Base-by-base conservation (phyloP, 306 rosid genomes). In the Sophora flavescens region DNA sequence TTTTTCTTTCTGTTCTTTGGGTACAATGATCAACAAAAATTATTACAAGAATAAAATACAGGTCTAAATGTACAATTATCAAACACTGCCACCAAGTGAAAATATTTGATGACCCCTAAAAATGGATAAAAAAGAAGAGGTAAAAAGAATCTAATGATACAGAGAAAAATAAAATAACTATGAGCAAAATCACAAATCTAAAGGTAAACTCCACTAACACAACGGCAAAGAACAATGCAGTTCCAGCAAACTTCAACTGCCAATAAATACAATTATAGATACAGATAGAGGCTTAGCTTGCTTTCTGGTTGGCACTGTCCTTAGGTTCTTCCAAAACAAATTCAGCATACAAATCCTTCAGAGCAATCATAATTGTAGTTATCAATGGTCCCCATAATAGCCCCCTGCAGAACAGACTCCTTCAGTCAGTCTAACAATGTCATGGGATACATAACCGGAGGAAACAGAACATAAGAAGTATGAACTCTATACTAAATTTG, bases 371-470 rank as follows among this genome's bases (percentile, higher is more conserved):
- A 6, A 95, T 96, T 6, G 98, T 95, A 2, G 98, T 92, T 74
- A 95, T 90, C 78, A 92, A 87, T 26, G 98, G 98, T n/a, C n/a
- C 97, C 98, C 97, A 95, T 92, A 39, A 95, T 95, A 30, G 98
- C 98, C 15, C 98, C 98, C 98, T 95, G 85, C 70, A 62, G 6
- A 76, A 80, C 22, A 62, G 4, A 73, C 68, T 35, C 53, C 6
- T 80, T 66, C 30, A 14, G 15, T 73, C 36, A 72, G 66, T 69
- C 33, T 33, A 65, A 70, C 50, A 14, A 58, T 57, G 39, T 32
- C 33, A 70, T 32, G 30, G 18, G 44, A 59, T 45, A 45, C 53
- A 54, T n/a, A n/a, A n/a, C n/a, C n/a, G n/a, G n/a, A n/a, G n/a
- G n/a, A n/a, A n/a, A n/a, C n/a, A 75, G 36, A 70, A 30, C 32